These are phyloP conservation scores for Apiotrichum siamense DNA, from an alignment of 1,284 basidiomycete genomes.

Conservation along the genomic window DNA sequence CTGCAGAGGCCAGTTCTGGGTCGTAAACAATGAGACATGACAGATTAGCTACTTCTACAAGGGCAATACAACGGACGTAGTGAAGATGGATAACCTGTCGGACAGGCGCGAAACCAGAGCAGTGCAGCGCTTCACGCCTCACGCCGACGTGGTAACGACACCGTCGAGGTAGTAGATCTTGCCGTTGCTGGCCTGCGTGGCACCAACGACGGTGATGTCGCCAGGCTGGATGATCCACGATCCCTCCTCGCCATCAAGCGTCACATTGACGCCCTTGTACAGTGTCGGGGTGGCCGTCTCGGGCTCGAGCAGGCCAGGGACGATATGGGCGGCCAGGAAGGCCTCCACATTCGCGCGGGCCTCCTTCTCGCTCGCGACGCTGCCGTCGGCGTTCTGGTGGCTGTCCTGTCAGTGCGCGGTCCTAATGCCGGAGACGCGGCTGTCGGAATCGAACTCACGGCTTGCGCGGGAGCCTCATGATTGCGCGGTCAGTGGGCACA, in stretches of 20 bases:
- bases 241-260: conserved; percentile 23
- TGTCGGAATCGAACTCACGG: conserved; percentile 28
- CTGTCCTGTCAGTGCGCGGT: conserved; percentile 1
- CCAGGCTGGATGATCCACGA: conserved; percentile 34
- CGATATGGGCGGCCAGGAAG: conserved; percentile 40
- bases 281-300: conserved; percentile 24
- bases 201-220: conserved; percentile 32
- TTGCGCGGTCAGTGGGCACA: conserved; percentile 41
- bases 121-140: no score
- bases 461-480: conserved; percentile 37
- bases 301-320: conserved; percentile 23
- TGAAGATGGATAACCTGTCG: no score
- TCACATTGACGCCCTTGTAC: conserved; percentile 19
- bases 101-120: no score
- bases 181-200: conserved; percentile 41
- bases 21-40: no score
- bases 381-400: conserved; percentile 21
- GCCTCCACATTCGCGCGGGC: conserved; percentile 31
- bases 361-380: conserved; percentile 19
- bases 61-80: no score
- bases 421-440: background rate
- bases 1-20: no score
- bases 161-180: conserved; percentile 37
- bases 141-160: conserved; percentile 17
- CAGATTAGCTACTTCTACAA: no score